Percentiles rank a stretch among this genome's conserved stretches.
phyloP scores from a whole-genome alignment of 768 basidiomycete genomes.

The Rhizopogon vesiculosus region DNA sequence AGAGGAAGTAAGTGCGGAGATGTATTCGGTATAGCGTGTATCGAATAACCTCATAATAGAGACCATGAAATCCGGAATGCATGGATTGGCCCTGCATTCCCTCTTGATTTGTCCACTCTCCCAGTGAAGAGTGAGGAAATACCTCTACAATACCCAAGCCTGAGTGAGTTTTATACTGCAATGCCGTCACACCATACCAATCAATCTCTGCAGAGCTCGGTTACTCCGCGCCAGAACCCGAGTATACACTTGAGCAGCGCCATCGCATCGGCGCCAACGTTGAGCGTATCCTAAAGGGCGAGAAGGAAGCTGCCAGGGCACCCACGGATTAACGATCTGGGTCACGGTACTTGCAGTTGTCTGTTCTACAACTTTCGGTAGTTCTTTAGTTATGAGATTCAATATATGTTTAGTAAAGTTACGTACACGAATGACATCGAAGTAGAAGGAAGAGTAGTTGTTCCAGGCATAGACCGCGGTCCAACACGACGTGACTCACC shows the following conservation, averaged over 20 bases:
- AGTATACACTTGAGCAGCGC: slow-evolving; percentile 56
- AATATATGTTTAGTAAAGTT: no score
- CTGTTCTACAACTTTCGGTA: not conserved
- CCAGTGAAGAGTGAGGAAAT: slow-evolving; percentile 46
- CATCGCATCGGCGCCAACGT: slow-evolving; percentile 55
- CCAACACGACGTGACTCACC: not conserved
- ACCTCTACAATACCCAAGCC: slow-evolving; percentile 65
- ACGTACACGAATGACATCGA: no score
- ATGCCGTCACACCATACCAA: slow-evolving; percentile 2
- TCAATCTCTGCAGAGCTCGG: slow-evolving; percentile 48
- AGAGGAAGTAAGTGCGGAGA: slow-evolving; percentile 44
- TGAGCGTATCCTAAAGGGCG: slow-evolving; percentile 51
- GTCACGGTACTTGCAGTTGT: not conserved
- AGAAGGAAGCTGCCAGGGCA: slow-evolving; percentile 68
- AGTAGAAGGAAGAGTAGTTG: no score
- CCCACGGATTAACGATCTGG: slow-evolving; percentile 28
- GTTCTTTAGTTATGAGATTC: not conserved
- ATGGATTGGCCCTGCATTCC: slow-evolving; percentile 71
- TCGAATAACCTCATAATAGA: slow-evolving; percentile 33
- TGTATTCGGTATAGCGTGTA: not conserved
- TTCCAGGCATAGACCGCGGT: no score
- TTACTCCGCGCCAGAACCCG: slow-evolving; percentile 51
- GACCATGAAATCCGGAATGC: slow-evolving; percentile 69
- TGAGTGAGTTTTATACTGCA: slow-evolving; percentile 41
- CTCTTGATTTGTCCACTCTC: slow-evolving; percentile 57